Evolutionary conservation across 176 grass and related monocot species (phyloP).

Genomic region (Carex myosuroides): DNA sequence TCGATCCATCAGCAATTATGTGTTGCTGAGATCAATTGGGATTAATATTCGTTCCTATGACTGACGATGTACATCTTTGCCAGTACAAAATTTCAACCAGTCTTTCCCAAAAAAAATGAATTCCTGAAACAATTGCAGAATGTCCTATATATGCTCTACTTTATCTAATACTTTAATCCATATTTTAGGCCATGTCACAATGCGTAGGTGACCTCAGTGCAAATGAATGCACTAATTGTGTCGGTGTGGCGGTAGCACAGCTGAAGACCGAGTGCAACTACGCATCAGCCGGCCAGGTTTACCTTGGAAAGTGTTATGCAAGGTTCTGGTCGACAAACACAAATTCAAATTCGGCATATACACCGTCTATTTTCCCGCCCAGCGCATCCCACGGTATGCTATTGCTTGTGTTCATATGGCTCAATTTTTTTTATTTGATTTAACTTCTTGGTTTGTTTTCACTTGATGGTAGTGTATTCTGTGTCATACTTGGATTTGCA

Average conservation of each 20-base stretch:
- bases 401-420: constrained; percentile 18
- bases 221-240: constrained; percentile 62
- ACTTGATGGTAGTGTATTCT: neutral
- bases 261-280: constrained; percentile 59
- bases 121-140: neutral
- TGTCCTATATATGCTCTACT: neutral
- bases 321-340: constrained; percentile 47
- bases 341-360: neutral
- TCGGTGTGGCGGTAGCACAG: constrained; percentile 46
- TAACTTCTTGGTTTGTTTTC: neutral
- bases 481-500: neutral
- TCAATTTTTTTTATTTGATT: constrained; percentile 11
- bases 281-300: constrained; percentile 51
- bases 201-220: constrained; percentile 72
- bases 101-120: neutral
- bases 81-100: neutral
- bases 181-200: constrained; percentile 70
- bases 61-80: neutral
- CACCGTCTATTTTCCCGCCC: neutral
- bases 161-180: neutral
- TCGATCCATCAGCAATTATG: neutral
- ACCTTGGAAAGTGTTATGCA: constrained; percentile 89
- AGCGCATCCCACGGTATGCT: constrained; percentile 4
- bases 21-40: neutral
- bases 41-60: neutral